These are phyloP conservation scores for Stentor coeruleus DNA, from an alignment of 73 alveolate species.

Conservation along the genomic window DNA sequence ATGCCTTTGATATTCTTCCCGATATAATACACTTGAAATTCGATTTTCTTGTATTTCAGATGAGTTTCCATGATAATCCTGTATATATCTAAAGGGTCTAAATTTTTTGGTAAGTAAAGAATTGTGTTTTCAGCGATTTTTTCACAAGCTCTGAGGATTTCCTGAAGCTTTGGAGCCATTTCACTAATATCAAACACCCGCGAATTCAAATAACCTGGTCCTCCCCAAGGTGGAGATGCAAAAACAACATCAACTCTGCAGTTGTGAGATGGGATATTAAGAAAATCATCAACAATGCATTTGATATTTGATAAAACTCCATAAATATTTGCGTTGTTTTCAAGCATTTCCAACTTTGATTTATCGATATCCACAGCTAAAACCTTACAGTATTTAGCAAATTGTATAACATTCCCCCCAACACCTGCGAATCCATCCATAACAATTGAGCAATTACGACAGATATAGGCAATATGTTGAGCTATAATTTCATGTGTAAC, in stretches of 20 bases:
- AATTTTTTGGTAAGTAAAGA: conserved; percentile 10
- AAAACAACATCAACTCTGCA: conserved; percentile 67
- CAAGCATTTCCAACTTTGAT: conserved; percentile 37
- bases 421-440: conserved; percentile 91
- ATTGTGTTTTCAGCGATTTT: neutral
- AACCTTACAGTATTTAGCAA: conserved; percentile 29
- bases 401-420: conserved; percentile 89
- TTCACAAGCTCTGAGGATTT: neutral
- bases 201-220: conserved; percentile 45
- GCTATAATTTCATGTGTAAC: conserved; percentile 88
- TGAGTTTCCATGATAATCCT: neutral
- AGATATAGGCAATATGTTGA: conserved; percentile 60
- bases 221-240: conserved; percentile 83
- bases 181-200: neutral
- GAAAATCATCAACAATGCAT: conserved; percentile 35
- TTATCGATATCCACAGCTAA: conserved; percentile 50
- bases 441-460: conserved; percentile 23
- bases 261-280: conserved; percentile 21
- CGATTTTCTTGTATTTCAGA: neutral
- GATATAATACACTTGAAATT: conserved; percentile 11
- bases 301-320: conserved; percentile 28
- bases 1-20: neutral
- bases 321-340: conserved; percentile 46
- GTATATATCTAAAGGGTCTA: conserved; percentile 2
- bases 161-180: neutral